Evolutionary conservation across 805 yeast genomes (phyloP), one percentile per base, ranked within the genome.

Genomic region (Candida sphagnicola): DNA sequence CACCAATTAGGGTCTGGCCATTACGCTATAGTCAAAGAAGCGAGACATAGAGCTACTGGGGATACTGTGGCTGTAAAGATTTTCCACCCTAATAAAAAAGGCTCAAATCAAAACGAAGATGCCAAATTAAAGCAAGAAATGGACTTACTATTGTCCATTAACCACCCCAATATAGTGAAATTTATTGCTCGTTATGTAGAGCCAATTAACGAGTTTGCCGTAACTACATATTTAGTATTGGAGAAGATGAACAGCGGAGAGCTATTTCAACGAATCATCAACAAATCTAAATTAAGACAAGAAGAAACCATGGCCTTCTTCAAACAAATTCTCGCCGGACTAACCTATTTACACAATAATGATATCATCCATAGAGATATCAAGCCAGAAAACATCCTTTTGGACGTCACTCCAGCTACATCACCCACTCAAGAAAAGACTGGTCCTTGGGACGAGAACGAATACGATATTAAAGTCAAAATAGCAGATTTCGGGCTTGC

Each of bases 401-500:
- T 69, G n/a, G 78, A 72, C 43, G 78, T 83, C 13, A 68, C 67
- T 2, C 78, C 69, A n/a, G 59, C 71, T 39, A 35, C 43, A 3
- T 42, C 48, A 15, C 37, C 51, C 1, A 35, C 48, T 12, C 67
- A 62, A 34, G 39, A 18, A 18, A 64, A 56, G 41, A 65, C 70
- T 1, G 78, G 78, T 1, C 82, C 82, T 0, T 77, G 82, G 82
- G 82, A 75, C 49, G 58, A 64, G 1, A 64, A 75, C 39, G 90
- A 84, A 59, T 58, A 72, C 17, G 80, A 79, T 43, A 74, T 85
- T 5, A 62, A 62, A 42, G 88, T 85, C 8, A 85, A 85, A 53
- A 82, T 85, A 36, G 93, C 91, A 1, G 95, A 85, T 60, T 85
- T 85, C 60, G 96, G 96, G 0, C 57, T 77, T 30, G 82, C 82